These are phyloP conservation scores for Epichloe aotearoae DNA, from an alignment of 2,329 filamentous ascomycete species.

Conservation along the genomic window DNA sequence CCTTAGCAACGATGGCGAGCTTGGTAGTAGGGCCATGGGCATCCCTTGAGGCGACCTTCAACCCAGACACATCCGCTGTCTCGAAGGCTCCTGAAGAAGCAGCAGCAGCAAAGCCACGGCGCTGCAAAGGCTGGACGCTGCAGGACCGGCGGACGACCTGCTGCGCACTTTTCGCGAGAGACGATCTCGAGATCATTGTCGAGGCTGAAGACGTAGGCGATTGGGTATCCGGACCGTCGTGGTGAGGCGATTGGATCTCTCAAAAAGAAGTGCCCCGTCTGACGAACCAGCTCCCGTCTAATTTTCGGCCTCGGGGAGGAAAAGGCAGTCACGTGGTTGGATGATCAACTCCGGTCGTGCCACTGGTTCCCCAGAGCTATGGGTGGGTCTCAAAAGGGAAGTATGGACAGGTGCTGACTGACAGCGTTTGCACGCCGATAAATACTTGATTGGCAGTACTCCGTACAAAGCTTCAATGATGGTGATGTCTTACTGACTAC, in stretches of 20 bases:
- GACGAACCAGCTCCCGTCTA: conserved; percentile 27
- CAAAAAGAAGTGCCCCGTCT: conserved; percentile 29
- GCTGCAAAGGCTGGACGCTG: conserved; percentile 40
- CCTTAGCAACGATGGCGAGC: conserved; percentile 84
- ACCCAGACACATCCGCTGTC: conserved; percentile 68
- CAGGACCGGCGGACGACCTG: conserved; percentile 42
- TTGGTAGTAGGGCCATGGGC: conserved; percentile 78
- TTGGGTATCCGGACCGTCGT: conserved; percentile 35
- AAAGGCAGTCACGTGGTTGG: conserved; percentile 23
- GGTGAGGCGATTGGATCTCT: conserved; percentile 23
- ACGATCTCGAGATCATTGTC: conserved; percentile 50
- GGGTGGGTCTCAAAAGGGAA: neutral
- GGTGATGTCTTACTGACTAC: too few relatives aligned
- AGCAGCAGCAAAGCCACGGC: conserved; percentile 46
- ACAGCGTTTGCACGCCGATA: too few relatives aligned
- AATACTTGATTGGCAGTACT: too few relatives aligned
- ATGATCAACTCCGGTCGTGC: neutral
- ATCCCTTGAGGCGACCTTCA: conserved; percentile 90
- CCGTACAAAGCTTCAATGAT: too few relatives aligned
- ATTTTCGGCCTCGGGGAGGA: conserved; percentile 26
- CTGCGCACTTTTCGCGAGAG: conserved; percentile 44
- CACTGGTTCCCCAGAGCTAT: neutral
- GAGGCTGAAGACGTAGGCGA: conserved; percentile 42
- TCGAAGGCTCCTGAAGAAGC: conserved; percentile 69
- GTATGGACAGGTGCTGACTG: too few relatives aligned